Base-by-base conservation (phyloP, 345 rosid species). In the Noccaea bulbosa region DNA sequence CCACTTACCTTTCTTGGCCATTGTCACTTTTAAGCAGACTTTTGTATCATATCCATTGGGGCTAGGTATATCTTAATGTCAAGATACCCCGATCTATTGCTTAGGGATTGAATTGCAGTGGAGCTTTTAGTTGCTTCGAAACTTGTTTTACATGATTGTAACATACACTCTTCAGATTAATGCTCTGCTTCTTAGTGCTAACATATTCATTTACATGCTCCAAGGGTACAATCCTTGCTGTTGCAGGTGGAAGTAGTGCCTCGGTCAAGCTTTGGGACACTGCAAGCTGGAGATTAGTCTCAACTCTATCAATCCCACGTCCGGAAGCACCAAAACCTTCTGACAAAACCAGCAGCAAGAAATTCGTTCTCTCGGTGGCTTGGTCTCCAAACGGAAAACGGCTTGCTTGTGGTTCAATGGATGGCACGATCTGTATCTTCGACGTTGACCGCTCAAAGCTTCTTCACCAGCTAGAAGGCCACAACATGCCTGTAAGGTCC, bases 171-270 rank as follows among this genome's bases (percentile, higher is more conserved):
- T 38, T 27, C 17, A 39, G 53, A 48, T 20, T 14, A 2, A 41
- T 12, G 40, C 62, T 55, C 5, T 55, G 2, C 32, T 62, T 11
- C 60, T 45, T 11, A n/a, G 64, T 61, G 41, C 48, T 69, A 55
- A 76, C 54, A 3, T 69, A 40, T 35, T 47, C 1, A 11, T 62
- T 62, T 37, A 24, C 20, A 51, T 66, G 11, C 40, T 72, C 0
- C 62, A 77, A 91, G 99, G 99, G 99, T 69, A 89, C 88, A 35
- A 83, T 85, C 62, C 91, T 94, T 67, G 99, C 99, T 43, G 99
- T 94, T 71, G 99, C 98, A 14, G 96, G 99, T 44, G 98, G 98
- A 12, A 95, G 99, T 62, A 89, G 99, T 69, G 98, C 98, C 41
- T 87, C 98, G 1, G 82, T 91, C 77, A 88, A 89, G 85, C 88